Percentiles rank a stretch among this genome's conserved stretches.
phyloP scores from a whole-genome alignment of 257 asterid genomes.

The Solanum paucissectum region DNA sequence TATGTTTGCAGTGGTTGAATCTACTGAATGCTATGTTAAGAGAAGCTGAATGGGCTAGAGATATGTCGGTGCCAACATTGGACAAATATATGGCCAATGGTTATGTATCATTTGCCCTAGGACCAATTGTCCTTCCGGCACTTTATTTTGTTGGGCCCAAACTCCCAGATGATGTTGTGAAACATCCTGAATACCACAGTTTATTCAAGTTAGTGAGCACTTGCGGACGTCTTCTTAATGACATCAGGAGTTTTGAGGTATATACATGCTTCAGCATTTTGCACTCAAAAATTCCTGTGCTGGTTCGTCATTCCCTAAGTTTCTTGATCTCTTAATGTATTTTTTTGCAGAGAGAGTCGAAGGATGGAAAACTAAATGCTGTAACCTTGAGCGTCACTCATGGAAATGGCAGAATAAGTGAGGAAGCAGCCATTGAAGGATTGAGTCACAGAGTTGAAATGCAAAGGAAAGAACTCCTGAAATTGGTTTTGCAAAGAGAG shows the following conservation, averaged over 20 bases:
- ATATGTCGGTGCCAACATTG: slow-evolving; percentile 33
- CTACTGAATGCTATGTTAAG: slow-evolving; percentile 61
- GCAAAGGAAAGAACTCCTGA: slow-evolving; percentile 48
- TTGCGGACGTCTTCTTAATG: slow-evolving; percentile 81
- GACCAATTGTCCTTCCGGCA: slow-evolving; percentile 76
- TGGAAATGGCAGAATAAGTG: slow-evolving; percentile 26
- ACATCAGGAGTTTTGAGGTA: slow-evolving; percentile 66
- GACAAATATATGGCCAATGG: slow-evolving; percentile 71
- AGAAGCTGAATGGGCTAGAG: slow-evolving; percentile 68
- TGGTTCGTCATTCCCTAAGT: neutral
- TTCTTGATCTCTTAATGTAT: neutral
- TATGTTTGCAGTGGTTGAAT: slow-evolving; percentile 66
- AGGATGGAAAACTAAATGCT: slow-evolving; percentile 62
- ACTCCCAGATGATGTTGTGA: slow-evolving; percentile 59
- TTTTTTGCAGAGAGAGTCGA: slow-evolving; percentile 60
- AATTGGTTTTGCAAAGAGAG: slow-evolving; percentile 42
- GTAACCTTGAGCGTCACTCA: slow-evolving; percentile 35
- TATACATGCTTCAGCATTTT: neutral
- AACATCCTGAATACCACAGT: slow-evolving; percentile 39
- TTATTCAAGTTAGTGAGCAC: slow-evolving; percentile 63
- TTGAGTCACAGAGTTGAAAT: slow-evolving; percentile 29
- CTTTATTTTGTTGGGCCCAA: slow-evolving; percentile 79
- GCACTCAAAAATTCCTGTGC: neutral
- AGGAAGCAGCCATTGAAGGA: slow-evolving; percentile 35
- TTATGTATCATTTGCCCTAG: slow-evolving; percentile 71